A percentile compares a stretch with the other conserved stretches of the same genome.
These are phyloP conservation scores for Diplodia seriata DNA, from an alignment of 2,329 filamentous ascomycete genomes.

Conservation along the genomic window DNA sequence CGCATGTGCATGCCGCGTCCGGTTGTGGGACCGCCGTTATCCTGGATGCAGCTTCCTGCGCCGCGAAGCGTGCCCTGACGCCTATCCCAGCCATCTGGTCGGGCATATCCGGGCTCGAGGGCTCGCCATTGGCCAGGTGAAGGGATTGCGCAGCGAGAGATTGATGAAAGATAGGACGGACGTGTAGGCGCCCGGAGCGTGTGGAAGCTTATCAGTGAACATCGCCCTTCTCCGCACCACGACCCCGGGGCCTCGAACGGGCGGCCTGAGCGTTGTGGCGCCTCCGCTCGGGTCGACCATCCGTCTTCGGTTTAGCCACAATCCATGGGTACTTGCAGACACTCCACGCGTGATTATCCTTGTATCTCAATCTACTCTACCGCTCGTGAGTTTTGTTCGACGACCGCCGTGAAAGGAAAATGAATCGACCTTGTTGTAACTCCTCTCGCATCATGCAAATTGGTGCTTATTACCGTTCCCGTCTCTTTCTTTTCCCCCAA, in stretches of 20 bases:
- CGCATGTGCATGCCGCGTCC: slow-evolving; percentile 12
- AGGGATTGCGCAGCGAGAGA: not conserved
- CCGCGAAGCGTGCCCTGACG: not conserved
- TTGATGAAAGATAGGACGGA: slow-evolving; percentile 1
- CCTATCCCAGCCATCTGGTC: not conserved
- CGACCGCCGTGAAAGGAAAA: not conserved
- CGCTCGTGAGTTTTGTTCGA: not conserved
- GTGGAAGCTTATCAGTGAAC: slow-evolving; percentile 3
- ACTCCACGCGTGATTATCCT: not conserved
- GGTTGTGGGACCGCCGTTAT: not conserved
- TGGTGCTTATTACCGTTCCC: not conserved
- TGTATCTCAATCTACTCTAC: slow-evolving; percentile 6
- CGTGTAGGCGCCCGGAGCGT: not conserved
- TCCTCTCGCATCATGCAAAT: not conserved
- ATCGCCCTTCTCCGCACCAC: slow-evolving; percentile 10
- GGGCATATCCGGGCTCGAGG: not conserved
- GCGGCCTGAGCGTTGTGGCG: slow-evolving; percentile 1
- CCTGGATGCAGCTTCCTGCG: not conserved
- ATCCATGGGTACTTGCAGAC: not conserved
- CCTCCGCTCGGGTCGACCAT: slow-evolving; percentile 12
- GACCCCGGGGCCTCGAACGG: slow-evolving; percentile 10
- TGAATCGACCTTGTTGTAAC: not conserved
- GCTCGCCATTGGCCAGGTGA: not conserved
- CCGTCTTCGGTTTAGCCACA: slow-evolving; percentile 1
- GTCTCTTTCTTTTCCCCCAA: not conserved